Conservation (phyloP, 768 basidiomycete genomes). For the Boletus pseudopeckii region DNA sequence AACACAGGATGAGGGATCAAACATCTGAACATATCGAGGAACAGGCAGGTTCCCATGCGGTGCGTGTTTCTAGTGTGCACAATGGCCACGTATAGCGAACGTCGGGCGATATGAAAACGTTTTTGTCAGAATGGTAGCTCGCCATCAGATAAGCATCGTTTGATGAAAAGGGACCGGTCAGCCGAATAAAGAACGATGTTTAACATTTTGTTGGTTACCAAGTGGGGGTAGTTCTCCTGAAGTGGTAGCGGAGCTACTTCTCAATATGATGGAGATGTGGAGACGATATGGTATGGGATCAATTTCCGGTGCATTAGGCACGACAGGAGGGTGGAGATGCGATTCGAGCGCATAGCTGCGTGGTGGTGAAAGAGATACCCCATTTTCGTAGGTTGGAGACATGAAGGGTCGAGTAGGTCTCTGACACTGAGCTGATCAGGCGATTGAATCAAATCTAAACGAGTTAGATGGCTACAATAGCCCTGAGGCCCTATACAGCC, state of each 20-base stretch:
- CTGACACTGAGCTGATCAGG: slow-evolving; percentile 4
- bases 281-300: slow-evolving; percentile 18
- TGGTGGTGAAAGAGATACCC: slow-evolving; percentile 6
- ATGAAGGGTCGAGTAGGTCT: slow-evolving; percentile 10
- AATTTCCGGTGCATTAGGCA: slow-evolving; percentile 21
- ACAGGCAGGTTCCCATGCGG: slow-evolving; percentile 15
- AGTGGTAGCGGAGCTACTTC: slow-evolving; percentile 6
- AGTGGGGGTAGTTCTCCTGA: slow-evolving; percentile 19
- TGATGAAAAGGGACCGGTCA: slow-evolving; percentile 24
- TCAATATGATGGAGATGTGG: background rate
- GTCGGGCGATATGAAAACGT: slow-evolving; percentile 27
- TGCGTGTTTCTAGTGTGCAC: slow-evolving; percentile 1
- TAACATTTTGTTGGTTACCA: slow-evolving; percentile 13
- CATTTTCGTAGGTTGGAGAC: background rate
- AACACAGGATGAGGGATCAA: slow-evolving; percentile 10
- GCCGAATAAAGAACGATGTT: slow-evolving; percentile 11
- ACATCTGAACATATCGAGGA: slow-evolving; percentile 11
- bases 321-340: slow-evolving; percentile 7
- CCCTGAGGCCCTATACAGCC: background rate
- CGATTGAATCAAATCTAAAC: background rate
- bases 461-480: background rate
- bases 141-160: slow-evolving; percentile 23
- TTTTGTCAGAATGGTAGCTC: slow-evolving; percentile 15
- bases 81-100: slow-evolving; percentile 10
- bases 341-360: slow-evolving; percentile 1